Evolutionary conservation across 495 filamentous ascomycete genomes (phyloP), one percentile per base, ranked within the genome.

Genomic region (Lasiosphaeriaceae sp.): DNA sequence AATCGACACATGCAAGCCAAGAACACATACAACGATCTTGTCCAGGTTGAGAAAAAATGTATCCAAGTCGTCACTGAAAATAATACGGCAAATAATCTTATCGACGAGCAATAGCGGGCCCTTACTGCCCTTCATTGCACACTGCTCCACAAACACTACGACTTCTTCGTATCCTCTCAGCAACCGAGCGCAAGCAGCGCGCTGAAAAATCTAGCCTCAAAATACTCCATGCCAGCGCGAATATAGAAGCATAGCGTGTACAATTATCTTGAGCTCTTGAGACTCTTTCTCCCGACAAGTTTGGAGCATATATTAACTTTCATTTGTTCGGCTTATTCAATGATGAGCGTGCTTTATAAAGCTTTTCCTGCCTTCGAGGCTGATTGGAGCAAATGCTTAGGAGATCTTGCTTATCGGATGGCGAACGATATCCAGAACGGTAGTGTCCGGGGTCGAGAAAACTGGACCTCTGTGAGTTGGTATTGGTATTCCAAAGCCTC

Each of bases 381-480:
- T 48, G 93, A 87, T 0, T 96, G 91, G 91, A 87, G 94, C 22
- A 91, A 96, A 60, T 95, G 90, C 62, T 74, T 96, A 0, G 90
- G 90, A 0, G 34, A 37, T 37, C 20, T 21, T 2, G 23, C 16
- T 9, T 79, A 79, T 43, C 54, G 76, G 0, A 92, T 93, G 88
- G 88, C 88, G 1, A n/a, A n/a, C n/a, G n/a, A n/a, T n/a, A 85
- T 92, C 24, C 88, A 93, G 65, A 86, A 91, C 49, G 77, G 82
- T 34, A 84, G 90, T 52, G 71, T 85, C 19, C 72, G 80, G 11
- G 89, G 93, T 45, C 80, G 87, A 0, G 90, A 96, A 46, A 72
- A 82, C 1, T 96, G 92, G 91, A 86, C 86, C 11, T 79, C 78
- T 0, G 86, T 95, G 0, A 86, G 88, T 6, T 72, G 86, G 19